These are phyloP conservation scores for Leishmania guyanensis DNA, from an alignment of 208 protist genomes.

Conservation along the genomic window DNA sequence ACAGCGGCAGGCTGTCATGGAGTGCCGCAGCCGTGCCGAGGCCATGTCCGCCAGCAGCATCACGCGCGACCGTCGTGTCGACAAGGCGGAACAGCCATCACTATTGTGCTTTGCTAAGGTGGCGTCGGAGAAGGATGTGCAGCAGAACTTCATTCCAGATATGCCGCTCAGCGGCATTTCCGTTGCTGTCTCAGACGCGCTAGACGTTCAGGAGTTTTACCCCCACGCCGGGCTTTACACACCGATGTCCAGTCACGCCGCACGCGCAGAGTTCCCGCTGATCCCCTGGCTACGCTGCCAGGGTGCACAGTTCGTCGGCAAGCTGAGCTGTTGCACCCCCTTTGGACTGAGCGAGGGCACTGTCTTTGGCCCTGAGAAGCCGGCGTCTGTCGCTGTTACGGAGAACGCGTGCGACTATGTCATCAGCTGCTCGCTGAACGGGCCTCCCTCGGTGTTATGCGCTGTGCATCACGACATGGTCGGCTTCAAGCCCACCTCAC, in stretches of 20 bases:
- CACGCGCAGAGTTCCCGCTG: conserved; percentile 69
- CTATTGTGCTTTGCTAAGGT: conserved; percentile 70
- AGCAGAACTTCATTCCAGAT: conserved; percentile 54
- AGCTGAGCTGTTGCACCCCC: conserved; percentile 72
- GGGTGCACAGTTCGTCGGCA: conserved; percentile 77
- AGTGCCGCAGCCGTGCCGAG: conserved; percentile 59
- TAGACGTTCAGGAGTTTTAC: conserved; percentile 78
- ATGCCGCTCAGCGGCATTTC: conserved; percentile 75
- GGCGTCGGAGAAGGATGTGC: conserved; percentile 52
- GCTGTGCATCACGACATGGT: conserved; percentile 68
- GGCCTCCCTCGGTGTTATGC: conserved; percentile 65
- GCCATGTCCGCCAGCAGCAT: conserved; percentile 53
- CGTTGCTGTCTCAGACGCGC: conserved; percentile 74
- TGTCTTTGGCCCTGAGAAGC: conserved; percentile 53
- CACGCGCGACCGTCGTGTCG: conserved; percentile 12
- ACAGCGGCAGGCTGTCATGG: conserved; percentile 61
- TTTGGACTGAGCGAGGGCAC: conserved; percentile 69
- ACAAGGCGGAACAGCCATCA: conserved; percentile 7
- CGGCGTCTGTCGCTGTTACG: conserved; percentile 51
- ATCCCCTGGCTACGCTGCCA: conserved; percentile 81
- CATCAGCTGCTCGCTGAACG: conserved; percentile 72
- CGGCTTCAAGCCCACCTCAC: conserved; percentile 88
- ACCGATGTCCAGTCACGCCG: conserved; percentile 56
- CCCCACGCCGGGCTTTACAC: conserved; percentile 65
- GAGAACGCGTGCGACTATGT: conserved; percentile 75